These are phyloP conservation scores for Hypoxylon sp. DNA, from an alignment of 2,329 filamentous ascomycete genomes.

Conservation along the genomic window DNA sequence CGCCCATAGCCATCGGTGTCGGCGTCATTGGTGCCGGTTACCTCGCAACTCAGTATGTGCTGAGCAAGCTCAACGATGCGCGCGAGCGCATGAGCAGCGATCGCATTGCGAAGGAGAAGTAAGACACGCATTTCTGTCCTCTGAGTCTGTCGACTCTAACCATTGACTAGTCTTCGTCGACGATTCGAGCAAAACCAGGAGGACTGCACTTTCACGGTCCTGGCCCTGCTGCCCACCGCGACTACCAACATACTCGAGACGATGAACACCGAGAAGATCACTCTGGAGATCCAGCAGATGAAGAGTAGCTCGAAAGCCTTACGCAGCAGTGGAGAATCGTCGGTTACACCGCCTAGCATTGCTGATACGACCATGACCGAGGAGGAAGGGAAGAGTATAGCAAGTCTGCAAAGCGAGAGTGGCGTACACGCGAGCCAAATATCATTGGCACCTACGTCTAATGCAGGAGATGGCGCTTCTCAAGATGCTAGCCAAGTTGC, in stretches of 20 bases:
- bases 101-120: constrained; percentile 97
- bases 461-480: constrained; percentile 55
- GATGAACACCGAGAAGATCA: constrained; percentile 92
- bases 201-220: constrained; percentile 97
- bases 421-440: constrained; percentile 88
- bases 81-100: constrained; percentile 97
- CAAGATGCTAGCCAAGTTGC: constrained; percentile 60
- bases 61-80: constrained; percentile 92
- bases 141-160: constrained; percentile 10
- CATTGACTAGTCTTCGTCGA: constrained; percentile 79
- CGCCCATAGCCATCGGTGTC: constrained; percentile 87
- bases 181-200: constrained; percentile 99
- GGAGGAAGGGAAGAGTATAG: constrained; percentile 84
- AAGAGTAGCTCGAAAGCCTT: constrained; percentile 78
- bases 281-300: constrained; percentile 94
- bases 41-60: constrained; percentile 90
- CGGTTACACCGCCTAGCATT: constrained; percentile 67
- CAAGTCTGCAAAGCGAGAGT: constrained; percentile 83
- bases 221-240: constrained; percentile 93
- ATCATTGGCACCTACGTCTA: constrained; percentile 67
- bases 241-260: constrained; percentile 90
- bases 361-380: constrained; percentile 82
- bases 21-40: constrained; percentile 93
- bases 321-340: constrained; percentile 66
- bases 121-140: constrained; percentile 52